Percentiles rank a stretch among this genome's conserved stretches.
phyloP scores from a whole-genome alignment of 768 basidiomycete genomes.

The Hypholoma fasciculare region DNA sequence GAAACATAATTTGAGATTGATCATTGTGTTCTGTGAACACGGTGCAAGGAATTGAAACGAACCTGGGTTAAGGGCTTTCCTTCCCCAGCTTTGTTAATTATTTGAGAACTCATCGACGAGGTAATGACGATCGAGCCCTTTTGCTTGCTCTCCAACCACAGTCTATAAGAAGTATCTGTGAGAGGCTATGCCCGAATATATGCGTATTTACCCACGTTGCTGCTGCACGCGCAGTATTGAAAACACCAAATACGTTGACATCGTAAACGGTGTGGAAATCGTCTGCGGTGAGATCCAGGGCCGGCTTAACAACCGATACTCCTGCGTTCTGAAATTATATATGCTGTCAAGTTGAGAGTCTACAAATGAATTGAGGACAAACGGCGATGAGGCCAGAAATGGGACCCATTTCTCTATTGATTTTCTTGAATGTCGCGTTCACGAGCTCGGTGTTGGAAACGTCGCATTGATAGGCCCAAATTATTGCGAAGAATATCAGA shows the following conservation, averaged over 20 bases:
- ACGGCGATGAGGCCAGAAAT: conserved; percentile 62
- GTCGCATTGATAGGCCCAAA: conserved; percentile 62
- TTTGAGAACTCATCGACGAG: conserved; percentile 66
- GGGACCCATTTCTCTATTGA: conserved; percentile 46
- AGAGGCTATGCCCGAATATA: neutral
- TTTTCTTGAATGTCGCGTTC: conserved; percentile 42
- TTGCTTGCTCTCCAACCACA: conserved; percentile 40
- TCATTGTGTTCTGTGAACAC: neutral
- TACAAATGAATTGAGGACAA: neutral
- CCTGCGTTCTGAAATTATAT: conserved; percentile 51
- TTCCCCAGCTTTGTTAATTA: conserved; percentile 51
- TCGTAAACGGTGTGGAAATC: conserved; percentile 58
- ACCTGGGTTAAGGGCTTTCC: conserved; percentile 56
- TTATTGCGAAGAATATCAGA: neutral
- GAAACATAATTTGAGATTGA: conserved; percentile 20
- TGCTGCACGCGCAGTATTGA: conserved; percentile 60
- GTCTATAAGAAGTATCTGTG: conserved; percentile 23
- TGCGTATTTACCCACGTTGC: conserved; percentile 42
- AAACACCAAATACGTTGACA: conserved; percentile 67
- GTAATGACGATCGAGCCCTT: conserved; percentile 62
- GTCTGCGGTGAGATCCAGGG: conserved; percentile 50
- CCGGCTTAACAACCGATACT: conserved; percentile 62
- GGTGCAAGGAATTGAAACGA: neutral
- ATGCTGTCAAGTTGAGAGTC: neutral
- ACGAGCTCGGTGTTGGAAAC: conserved; percentile 49